Base-by-base conservation (phyloP, 108 stramenopile genomes). In the Pseudonitzschia pungens region DNA sequence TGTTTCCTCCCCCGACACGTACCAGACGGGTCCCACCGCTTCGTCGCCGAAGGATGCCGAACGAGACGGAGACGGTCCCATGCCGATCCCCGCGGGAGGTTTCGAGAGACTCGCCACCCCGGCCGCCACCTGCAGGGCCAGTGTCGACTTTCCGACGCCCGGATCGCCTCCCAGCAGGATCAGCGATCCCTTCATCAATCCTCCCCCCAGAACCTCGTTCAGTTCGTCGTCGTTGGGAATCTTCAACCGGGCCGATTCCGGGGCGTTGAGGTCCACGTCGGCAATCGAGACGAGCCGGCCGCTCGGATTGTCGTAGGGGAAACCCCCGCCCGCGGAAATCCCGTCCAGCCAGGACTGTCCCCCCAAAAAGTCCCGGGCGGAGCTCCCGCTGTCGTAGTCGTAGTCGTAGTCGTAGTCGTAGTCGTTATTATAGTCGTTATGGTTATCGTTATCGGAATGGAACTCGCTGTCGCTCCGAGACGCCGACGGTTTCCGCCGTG, bases 1-100 rank as follows among this genome's bases (percentile, higher is more conserved):
- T 53, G 90, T 96, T 73, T 98, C 97, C 73, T 98, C 97, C 36
- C 97, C 97, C 16, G 93, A 92, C 20, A 96, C 81, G 72, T 98
- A 98, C 62, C 96, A 85, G 1, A 96, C 96, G 14, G 91, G 87
- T n/a, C 93, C 95, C n/a, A n/a, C n/a, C n/a, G n/a, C n/a, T n/a
- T n/a, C n/a, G n/a, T n/a, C n/a, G n/a, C n/a, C n/a, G n/a, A 33
- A 63, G 15, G 22, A 11, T 27, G 9, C 14, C 32, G 21, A 27
- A 36, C 52, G 45, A 63, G 74, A 52, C 21, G 83, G 74, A 14
- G 76, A 77, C 8, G 29, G 33, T 63, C 92, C 92, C 92, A 93
- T 93, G 0, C 92, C 92, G 48, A 90, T 79, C 4, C 84, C 86
- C 11, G 60, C 74, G 24, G 79, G 74, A 22, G 88, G 82, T 16